Conservation (phyloP, 169 alveolate species). For the Blepharisma undulans region DNA sequence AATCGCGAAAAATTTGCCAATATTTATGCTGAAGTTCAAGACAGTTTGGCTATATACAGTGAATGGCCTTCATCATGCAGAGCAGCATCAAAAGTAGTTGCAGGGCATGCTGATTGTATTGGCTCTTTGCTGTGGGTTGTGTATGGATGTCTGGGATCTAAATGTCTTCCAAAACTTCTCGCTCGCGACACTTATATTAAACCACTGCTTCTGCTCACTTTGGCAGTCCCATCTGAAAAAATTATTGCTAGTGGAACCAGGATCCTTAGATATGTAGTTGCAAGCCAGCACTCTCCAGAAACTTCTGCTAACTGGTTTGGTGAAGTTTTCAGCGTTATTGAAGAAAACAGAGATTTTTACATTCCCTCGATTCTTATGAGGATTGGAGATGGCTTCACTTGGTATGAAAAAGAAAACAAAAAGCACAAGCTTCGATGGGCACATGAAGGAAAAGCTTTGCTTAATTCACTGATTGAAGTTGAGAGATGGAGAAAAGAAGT, state of each 20-base stretch:
- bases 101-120: constrained; percentile 6
- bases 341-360: background rate
- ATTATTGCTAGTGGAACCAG: background rate
- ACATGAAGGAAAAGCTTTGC: background rate
- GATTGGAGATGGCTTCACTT: background rate
- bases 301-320: background rate
- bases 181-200: background rate
- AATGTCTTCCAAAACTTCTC: background rate
- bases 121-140: constrained; percentile 27
- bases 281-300: constrained; percentile 24
- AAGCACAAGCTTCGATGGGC: background rate
- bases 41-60: too few relatives aligned
- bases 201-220: background rate
- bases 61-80: too few relatives aligned
- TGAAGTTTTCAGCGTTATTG: too few relatives aligned
- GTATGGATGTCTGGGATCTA: constrained; percentile 13
- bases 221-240: background rate
- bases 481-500: background rate
- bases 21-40: background rate
- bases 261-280: background rate
- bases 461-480: background rate
- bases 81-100: too few relatives aligned
- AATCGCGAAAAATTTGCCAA: background rate
- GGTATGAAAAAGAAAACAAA: background rate
- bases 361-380: background rate